Evolutionary conservation across 768 basidiomycete species (phyloP), one percentile per base, ranked within the genome.

Genomic region (Hypholoma sublateritium): DNA sequence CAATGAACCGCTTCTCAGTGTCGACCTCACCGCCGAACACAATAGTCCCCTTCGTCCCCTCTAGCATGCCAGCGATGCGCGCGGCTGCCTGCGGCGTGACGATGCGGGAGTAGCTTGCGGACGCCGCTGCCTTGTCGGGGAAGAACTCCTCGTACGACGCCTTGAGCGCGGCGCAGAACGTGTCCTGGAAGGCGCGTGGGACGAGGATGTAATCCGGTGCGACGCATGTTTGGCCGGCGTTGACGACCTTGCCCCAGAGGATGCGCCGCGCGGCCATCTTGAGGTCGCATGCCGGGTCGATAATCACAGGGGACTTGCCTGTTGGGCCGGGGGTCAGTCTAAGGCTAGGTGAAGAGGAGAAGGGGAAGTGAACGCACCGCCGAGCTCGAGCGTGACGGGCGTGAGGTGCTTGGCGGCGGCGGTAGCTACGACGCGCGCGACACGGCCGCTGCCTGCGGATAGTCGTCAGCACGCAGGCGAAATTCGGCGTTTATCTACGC

Each of bases 351-450:
- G 24, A 49, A 12, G 45, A 21, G 13, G 16, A n/a, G 16, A 8
- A 28, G 45, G 1, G 24, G 11, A 5, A 21, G 55, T 58, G 9
- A 17, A 69, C 74, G 21, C 44, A 66, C 69, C 72, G 55, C 72
- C 72, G 6, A 74, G 67, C 66, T 82, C 81, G 17, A 81, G 70
- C 6, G 78, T 73, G 4, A 89, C 73, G 0, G 91, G 90, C 0
- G 90, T 88, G 7, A 94, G 69, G 53, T 82, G 80, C 69, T 93
- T 87, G 1, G 88, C 91, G 11, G 93, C 93, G 0, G 91, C 91
- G 0, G 77, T 67, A 1, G 87, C 82, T 8, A 95, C 80, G 44
- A 95, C 79, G 59, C 71, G 80, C 0, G 79, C 92, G 7, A 93
- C 82, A 24, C 82, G 78, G 3, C 77, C 79, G 25, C 77, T 75